Conservation (phyloP, 106 monocot species). For the Dactylorhiza incarnata region DNA sequence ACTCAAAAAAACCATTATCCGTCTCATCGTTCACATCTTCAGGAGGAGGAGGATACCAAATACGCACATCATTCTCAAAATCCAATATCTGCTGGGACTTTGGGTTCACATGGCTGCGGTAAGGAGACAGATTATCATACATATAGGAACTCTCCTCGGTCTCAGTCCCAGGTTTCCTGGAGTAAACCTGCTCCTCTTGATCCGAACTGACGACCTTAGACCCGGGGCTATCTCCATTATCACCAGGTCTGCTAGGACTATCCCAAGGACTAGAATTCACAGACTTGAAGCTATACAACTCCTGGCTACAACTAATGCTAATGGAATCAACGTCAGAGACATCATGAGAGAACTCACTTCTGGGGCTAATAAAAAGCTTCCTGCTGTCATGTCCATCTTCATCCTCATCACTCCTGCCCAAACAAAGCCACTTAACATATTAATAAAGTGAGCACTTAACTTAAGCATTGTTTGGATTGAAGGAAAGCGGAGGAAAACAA, state of each 20-base stretch:
- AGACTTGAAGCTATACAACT: slow-evolving; percentile 41
- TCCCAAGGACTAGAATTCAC: slow-evolving; percentile 47
- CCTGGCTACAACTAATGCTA: slow-evolving; percentile 38
- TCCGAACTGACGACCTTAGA: slow-evolving; percentile 8
- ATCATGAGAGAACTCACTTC: slow-evolving; percentile 49
- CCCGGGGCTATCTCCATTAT: slow-evolving; percentile 13
- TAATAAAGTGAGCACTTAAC: not conserved
- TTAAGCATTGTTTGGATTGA: not conserved
- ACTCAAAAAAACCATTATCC: slow-evolving; percentile 35
- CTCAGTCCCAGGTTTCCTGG: slow-evolving; percentile 18
- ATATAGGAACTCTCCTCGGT: slow-evolving; percentile 20
- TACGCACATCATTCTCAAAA: slow-evolving; percentile 42
- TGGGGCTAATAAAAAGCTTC: slow-evolving; percentile 38
- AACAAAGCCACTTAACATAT: slow-evolving; percentile 6
- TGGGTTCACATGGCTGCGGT: slow-evolving; percentile 14
- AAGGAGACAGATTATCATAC: slow-evolving; percentile 19
- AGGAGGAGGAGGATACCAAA: slow-evolving; percentile 72
- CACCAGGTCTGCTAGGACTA: slow-evolving; percentile 39
- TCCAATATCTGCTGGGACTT: slow-evolving; percentile 32
- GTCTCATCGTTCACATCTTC: slow-evolving; percentile 50
- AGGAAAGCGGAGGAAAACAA: not conserved
- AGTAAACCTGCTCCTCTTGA: slow-evolving; percentile 21
- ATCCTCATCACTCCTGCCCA: slow-evolving; percentile 50
- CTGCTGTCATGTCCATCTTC: slow-evolving; percentile 38
- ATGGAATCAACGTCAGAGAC: slow-evolving; percentile 59